Base-by-base conservation (phyloP, 176 grass and related monocot species). In the Oryza glaberrima region DNA sequence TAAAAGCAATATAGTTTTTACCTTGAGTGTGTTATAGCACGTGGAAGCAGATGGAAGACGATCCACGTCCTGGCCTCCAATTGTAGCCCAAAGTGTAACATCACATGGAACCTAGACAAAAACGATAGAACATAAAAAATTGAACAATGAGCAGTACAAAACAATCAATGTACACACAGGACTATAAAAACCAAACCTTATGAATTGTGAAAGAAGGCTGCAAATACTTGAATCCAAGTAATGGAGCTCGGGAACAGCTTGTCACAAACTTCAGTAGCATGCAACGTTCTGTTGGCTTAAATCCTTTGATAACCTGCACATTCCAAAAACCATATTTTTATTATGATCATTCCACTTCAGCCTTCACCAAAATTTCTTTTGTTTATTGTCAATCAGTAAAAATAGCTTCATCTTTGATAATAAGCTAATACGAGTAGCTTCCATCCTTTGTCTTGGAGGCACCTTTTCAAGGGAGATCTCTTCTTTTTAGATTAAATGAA, bases 21-120 rank as follows among this genome's bases (percentile, higher is more conserved):
- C 96, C 91, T 98, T 98, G 17, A 98, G 89, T 9, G 91, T 98
- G 20, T 98, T 98, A 86, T 98, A 98, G 84, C 96, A 98, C 73
- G 96, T 98, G 22, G 96, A 98, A 61, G 96, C 93, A 64, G 96
- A 98, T 32, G 96, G 96, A 88, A 95, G 89, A 8, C 96, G 93
- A 20, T 98, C 93, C 25, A 98, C 96, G 61, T 98, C 96, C 82
- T 98, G 96, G 6, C 96, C 96, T 71, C 96, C 96, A 81, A 98
- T 88, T 75, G 93, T 78, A 14, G 96, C 96, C 96, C 93, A 98
- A 67, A 98, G 86, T 51, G 96, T 86, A 26, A 95, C 64, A 73
- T 98, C 96, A 52, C 96, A 98, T 70, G 93, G 75, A 69, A 98
- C 96, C 96, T 98, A 73, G 19, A 54, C 30, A 11, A 73, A 73